Base-by-base conservation (phyloP, 345 rosid species). In the rapeseed (Brassica napus) region DNA sequence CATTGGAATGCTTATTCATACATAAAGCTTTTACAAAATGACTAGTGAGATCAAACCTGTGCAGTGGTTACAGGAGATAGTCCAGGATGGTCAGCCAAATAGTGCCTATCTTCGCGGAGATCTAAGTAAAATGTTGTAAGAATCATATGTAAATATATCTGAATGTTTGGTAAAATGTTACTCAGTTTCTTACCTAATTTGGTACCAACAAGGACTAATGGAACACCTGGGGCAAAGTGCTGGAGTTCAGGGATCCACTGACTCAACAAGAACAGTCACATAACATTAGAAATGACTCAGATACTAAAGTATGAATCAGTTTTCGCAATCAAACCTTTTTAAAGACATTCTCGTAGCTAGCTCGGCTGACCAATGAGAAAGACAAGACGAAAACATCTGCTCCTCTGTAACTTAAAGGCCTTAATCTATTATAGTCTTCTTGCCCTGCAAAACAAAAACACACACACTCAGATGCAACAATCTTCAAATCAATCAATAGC, bases 181-280 rank as follows among this genome's bases (percentile, higher is more conserved):
- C 72, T 34, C 5, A 5, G 66, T 35, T 69, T 16, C 87, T 86
- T 67, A 91, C 98, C 98, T 85, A 92, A 74, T 87, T 94, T 94
- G 76, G 98, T 92, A 62, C 98, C 98, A 24, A 89, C 97, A 70
- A 94, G 86, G 18, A 94, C 97, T 8, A 92, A 71, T 3, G 98
- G 98, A 66, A 92, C 85, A 76, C 98, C 97, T 1, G 95, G 97
- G 73, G 92, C 91, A 84, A 81, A 93, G 84, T 92, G 98, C 82
- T 90, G 94, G 69, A 94, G 97, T 75, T 94, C 98, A 73, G 98
- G 97, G 82, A 94, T 88, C 99, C 99, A 94, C 99, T 94, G 90
- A 72, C 5, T 75, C 77, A 58, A 76, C 68, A 82, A 63, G 49
- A 78, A 82, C 60, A 87, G 69, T 65, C 47, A 58, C 11, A 34